These are phyloP conservation scores for Talaromyces sp. DNA, from an alignment of 2,329 filamentous ascomycete genomes.

Conservation along the genomic window DNA sequence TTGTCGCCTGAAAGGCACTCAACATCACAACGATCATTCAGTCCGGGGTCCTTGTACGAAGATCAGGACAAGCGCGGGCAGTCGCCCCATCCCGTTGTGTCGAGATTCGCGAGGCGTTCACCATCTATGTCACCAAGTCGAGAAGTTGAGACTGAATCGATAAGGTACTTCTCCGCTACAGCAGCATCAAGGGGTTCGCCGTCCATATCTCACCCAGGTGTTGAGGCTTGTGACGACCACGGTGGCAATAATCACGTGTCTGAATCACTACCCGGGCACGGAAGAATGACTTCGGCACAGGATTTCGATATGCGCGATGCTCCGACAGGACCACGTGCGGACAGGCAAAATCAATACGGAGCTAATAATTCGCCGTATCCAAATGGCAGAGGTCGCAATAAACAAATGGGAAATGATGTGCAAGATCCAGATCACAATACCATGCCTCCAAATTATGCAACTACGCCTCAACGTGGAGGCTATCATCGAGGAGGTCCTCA, in stretches of 20 bases:
- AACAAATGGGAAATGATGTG: constrained; percentile 41
- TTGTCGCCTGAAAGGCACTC: constrained; percentile 23
- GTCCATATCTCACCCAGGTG: constrained; percentile 34
- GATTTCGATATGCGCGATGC: constrained; percentile 32
- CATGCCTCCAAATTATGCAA: constrained; percentile 52
- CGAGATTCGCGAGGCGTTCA: constrained; percentile 31
- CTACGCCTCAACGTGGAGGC: constrained; percentile 51
- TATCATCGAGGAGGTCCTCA: constrained; percentile 61
- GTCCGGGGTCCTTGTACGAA: constrained; percentile 27
- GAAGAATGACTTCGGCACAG: constrained; percentile 32
- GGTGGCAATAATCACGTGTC: constrained; percentile 33
- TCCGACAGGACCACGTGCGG: constrained; percentile 40
- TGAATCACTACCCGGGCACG: constrained; percentile 34
- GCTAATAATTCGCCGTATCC: constrained; percentile 58
- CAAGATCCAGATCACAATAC: constrained; percentile 50
- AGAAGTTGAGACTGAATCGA: constrained; percentile 27
- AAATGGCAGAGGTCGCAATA: constrained; percentile 52
- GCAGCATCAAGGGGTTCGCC: constrained; percentile 30
- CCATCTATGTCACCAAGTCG: constrained; percentile 25
- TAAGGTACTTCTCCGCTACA: constrained; percentile 28
- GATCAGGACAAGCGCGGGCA: constrained; percentile 32
- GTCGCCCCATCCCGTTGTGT: constrained; percentile 35
- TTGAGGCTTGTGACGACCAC: constrained; percentile 29
- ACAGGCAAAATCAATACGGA: constrained; percentile 59
- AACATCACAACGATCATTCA: constrained; percentile 24